Conservation (phyloP, 768 basidiomycete species). For the Hebeloma cylindrosporum region DNA sequence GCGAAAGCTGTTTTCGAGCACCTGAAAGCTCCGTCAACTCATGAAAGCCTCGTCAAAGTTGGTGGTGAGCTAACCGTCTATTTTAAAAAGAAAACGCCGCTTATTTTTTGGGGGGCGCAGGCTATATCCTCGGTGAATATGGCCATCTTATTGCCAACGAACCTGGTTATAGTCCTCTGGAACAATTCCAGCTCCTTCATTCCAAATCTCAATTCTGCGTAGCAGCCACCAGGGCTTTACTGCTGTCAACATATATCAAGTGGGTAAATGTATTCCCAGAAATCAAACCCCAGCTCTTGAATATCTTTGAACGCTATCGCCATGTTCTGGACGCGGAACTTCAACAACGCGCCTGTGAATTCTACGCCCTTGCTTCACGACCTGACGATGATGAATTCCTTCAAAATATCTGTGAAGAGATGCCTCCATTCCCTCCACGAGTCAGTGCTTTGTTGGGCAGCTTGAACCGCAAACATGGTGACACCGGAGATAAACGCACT, state of each 20-base stretch:
- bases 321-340: conserved; percentile 96
- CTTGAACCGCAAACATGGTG: conserved; percentile 85
- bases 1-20: conserved; percentile 91
- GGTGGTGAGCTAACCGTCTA: conserved; percentile 58
- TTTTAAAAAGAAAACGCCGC: not conserved
- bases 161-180: conserved; percentile 85
- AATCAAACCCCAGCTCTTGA: conserved; percentile 90
- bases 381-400: conserved; percentile 90
- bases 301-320: conserved; percentile 96
- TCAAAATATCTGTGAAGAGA: conserved; percentile 95
- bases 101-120: conserved; percentile 41
- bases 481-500: conserved; percentile 92
- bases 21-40: conserved; percentile 78
- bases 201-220: conserved; percentile 94
- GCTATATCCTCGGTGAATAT: conserved; percentile 97
- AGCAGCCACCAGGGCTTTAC: conserved; percentile 86
- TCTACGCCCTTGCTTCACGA: conserved; percentile 81
- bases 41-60: conserved; percentile 94
- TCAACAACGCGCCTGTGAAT: conserved; percentile 98
- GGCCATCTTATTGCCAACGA: conserved; percentile 98
- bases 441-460: conserved; percentile 87
- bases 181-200: conserved; percentile 92
- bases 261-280: conserved; percentile 99
- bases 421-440: conserved; percentile 97
- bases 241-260: conserved; percentile 97